A percentile compares a stretch with the other conserved stretches of the same genome.
Conservation (phyloP, 75 land plant genomes). For the Pinus tabuliformis region DNA sequence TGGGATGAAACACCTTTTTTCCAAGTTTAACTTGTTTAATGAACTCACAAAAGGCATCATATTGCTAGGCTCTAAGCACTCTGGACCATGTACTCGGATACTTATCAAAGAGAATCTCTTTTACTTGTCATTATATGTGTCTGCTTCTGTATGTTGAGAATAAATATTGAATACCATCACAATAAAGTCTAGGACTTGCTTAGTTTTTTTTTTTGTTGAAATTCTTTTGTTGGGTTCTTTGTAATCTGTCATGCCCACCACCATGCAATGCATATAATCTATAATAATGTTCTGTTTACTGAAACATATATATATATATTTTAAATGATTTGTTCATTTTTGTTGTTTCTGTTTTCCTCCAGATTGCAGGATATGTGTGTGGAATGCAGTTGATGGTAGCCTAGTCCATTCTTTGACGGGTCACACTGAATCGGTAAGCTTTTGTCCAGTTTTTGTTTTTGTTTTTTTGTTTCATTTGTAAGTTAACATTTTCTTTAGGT, state of each 20-base stretch:
- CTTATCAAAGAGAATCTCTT: too few relatives aligned
- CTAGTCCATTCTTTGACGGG: constrained; percentile 94
- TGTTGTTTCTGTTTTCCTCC: constrained; percentile 10
- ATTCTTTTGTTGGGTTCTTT: background rate
- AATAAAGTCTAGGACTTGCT: background rate
- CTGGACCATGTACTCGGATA: too few relatives aligned
- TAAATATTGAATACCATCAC: too few relatives aligned
- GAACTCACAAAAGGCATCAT: background rate
- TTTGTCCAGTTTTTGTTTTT: background rate
- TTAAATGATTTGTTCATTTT: background rate
- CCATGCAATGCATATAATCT: background rate
- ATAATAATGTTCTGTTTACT: background rate
- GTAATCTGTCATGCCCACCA: background rate
- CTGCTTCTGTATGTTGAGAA: too few relatives aligned
- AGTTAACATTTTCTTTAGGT: background rate
- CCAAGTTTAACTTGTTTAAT: background rate
- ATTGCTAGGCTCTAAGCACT: background rate
- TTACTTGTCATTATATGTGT: too few relatives aligned
- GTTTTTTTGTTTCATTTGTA: background rate
- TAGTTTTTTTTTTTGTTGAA: background rate
- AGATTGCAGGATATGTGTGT: constrained; percentile 99
- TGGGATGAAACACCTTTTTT: background rate
- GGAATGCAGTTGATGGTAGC: constrained; percentile 99
- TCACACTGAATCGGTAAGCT: constrained; percentile 84
- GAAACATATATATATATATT: too few relatives aligned